Percentiles rank a stretch among this genome's conserved stretches.
Evolutionary conservation across 305 asterid genomes (phyloP).

Genomic region (Solanum aculeatissimum): DNA sequence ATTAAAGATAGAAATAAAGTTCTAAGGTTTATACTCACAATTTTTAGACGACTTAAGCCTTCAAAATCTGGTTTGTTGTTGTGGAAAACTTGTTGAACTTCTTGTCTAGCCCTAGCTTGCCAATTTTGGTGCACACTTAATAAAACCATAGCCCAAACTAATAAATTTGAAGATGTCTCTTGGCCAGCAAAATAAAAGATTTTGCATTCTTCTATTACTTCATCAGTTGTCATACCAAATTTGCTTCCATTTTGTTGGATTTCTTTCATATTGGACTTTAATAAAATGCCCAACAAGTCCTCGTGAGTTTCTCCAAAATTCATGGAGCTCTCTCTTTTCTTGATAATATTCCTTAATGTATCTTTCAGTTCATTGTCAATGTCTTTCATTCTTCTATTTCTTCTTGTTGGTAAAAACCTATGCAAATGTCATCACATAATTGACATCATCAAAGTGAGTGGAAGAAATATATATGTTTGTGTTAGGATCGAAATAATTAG

Average conservation of each 20-base stretch:
- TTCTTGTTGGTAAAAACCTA: conserved; percentile 35
- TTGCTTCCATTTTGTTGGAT: conserved; percentile 15
- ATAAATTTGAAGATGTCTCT: conserved; percentile 26
- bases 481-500: no score
- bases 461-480: no score
- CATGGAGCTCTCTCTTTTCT: conserved; percentile 9
- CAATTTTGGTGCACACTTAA: conserved; percentile 25
- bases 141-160: conserved; percentile 38
- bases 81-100: conserved; percentile 21
- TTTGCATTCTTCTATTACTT: conserved; percentile 44
- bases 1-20: not conserved
- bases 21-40: conserved; percentile 14
- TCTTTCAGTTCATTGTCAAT: conserved; percentile 18
- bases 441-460: no score
- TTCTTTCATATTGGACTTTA: conserved; percentile 24
- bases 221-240: conserved; percentile 35
- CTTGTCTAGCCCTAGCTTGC: conserved; percentile 37
- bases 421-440: not conserved
- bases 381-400: conserved; percentile 34
- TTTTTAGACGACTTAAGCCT: conserved; percentile 33
- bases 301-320: not conserved
- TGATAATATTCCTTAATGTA: conserved; percentile 9
- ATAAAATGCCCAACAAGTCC: conserved; percentile 25
- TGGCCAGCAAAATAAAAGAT: conserved; percentile 34
- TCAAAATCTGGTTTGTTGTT: conserved; percentile 19